A percentile compares a stretch with the other conserved stretches of the same genome.
phyloP scores from a whole-genome alignment of 2,329 filamentous ascomycete genomes.

The Fusarium transvaalense region DNA sequence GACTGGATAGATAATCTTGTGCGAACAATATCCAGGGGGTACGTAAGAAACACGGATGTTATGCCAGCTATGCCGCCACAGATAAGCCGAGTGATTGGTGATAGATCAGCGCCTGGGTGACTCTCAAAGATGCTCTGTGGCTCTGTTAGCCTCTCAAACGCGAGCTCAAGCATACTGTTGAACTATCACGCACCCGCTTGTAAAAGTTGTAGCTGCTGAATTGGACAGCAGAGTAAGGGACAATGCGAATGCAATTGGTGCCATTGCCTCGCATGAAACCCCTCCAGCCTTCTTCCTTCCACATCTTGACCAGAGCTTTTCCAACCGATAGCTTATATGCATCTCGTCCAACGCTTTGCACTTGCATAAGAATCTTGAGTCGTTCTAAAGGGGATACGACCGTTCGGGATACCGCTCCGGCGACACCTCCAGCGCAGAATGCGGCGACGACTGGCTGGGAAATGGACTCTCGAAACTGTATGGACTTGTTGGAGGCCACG shows the following conservation, averaged over 20 bases:
- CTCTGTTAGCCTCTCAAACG: slow-evolving; percentile 11
- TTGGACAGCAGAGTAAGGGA: slow-evolving; percentile 97
- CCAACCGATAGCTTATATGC: slow-evolving; percentile 94
- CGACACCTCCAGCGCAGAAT: slow-evolving; percentile 93
- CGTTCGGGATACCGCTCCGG: slow-evolving; percentile 96
- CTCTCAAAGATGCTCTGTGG: slow-evolving; percentile 78
- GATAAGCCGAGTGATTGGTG: slow-evolving; percentile 79
- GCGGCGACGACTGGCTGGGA: slow-evolving; percentile 90
- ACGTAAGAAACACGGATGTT: slow-evolving; percentile 94
- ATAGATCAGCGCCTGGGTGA: slow-evolving; percentile 78
- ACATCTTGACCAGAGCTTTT: slow-evolving; percentile 94
- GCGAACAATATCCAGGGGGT: slow-evolving; percentile 96
- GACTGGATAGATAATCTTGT: slow-evolving; percentile 97
- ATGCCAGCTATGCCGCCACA: slow-evolving; percentile 94
- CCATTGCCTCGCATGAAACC: slow-evolving; percentile 99
- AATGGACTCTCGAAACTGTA: slow-evolving; percentile 64
- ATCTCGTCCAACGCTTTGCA: slow-evolving; percentile 89
- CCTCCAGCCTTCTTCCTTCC: slow-evolving; percentile 94
- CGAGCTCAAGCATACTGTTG: no score
- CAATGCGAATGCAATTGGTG: slow-evolving; percentile 97
- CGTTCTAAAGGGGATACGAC: slow-evolving; percentile 96
- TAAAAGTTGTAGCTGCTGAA: slow-evolving; percentile 99
- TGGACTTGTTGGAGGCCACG: slow-evolving; percentile 44
- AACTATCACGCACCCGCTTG: slow-evolving; percentile 75
- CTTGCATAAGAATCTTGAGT: slow-evolving; percentile 96